Evolutionary conservation across 768 basidiomycete genomes (phyloP).

Genomic region (Hemileccinum rubropunctum): DNA sequence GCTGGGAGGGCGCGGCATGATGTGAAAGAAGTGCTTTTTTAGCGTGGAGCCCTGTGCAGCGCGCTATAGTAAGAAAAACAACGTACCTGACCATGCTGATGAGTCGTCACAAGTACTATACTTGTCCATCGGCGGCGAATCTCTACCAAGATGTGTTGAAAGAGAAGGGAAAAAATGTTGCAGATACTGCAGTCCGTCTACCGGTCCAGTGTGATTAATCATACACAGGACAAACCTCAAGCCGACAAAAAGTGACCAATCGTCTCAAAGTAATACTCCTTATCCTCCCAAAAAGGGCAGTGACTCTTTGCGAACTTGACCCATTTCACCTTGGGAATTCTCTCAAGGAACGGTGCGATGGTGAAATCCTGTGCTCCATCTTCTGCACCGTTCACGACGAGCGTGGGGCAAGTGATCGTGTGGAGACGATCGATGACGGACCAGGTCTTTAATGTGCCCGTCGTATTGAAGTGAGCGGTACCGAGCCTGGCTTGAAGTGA

Average conservation of each 20-base stretch:
- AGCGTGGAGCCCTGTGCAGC: no score
- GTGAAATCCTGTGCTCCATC: constrained; percentile 36
- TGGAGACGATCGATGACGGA: constrained; percentile 40
- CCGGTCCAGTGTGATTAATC: no score
- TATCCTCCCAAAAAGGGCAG: constrained; percentile 19
- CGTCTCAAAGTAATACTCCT: constrained; percentile 20
- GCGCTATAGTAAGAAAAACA: no score
- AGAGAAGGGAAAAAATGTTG: no score
- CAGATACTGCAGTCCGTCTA: no score
- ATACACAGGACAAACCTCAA: neutral
- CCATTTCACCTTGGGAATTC: constrained; percentile 34
- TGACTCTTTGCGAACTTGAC: constrained; percentile 31
- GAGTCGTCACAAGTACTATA: neutral
- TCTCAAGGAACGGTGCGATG: constrained; percentile 31
- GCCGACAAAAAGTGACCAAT: constrained; percentile 12
- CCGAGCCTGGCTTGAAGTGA: constrained; percentile 1
- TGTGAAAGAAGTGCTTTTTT: neutral
- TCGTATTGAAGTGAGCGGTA: constrained; percentile 34
- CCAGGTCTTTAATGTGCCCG: constrained; percentile 44
- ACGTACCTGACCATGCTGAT: neutral
- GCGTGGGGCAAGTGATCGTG: constrained; percentile 36
- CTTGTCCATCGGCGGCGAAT: neutral
- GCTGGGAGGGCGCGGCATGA: neutral
- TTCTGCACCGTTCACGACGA: constrained; percentile 37
- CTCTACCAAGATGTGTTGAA: no score